Percentiles rank a stretch among this genome's conserved stretches.
Conservation (phyloP, 2,329 filamentous ascomycete species). For the Pseudonectria buxi region DNA sequence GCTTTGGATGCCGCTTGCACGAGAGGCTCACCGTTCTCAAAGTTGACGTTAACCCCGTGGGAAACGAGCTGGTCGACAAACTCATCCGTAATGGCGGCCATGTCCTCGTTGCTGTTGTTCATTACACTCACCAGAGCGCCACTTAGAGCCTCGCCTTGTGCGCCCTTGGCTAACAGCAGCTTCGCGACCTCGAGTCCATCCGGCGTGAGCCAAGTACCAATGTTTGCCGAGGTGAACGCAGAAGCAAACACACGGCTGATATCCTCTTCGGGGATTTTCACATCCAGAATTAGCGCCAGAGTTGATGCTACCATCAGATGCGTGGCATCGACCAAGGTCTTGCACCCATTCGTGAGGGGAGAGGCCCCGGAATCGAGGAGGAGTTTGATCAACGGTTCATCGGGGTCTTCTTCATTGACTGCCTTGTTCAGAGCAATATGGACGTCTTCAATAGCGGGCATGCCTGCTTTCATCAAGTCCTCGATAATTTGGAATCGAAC, state of each 20-base stretch:
- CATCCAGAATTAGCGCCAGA: slow-evolving; percentile 36
- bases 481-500: slow-evolving; percentile 41
- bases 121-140: slow-evolving; percentile 41
- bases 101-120: slow-evolving; percentile 33
- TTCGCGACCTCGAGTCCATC: slow-evolving; percentile 40
- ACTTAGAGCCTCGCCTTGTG: slow-evolving; percentile 38
- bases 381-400: slow-evolving; percentile 39
- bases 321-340: slow-evolving; percentile 44
- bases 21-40: slow-evolving; percentile 47
- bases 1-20: slow-evolving; percentile 47
- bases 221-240: slow-evolving; percentile 36
- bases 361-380: slow-evolving; percentile 47
- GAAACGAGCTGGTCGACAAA: slow-evolving; percentile 37
- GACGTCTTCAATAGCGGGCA: slow-evolving; percentile 41
- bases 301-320: slow-evolving; percentile 31
- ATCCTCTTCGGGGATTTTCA: slow-evolving; percentile 35
- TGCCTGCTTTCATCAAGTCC: slow-evolving; percentile 46
- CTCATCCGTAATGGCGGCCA: slow-evolving; percentile 32
- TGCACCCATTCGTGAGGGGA: slow-evolving; percentile 43
- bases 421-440: slow-evolving; percentile 44
- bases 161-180: slow-evolving; percentile 43
- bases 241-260: slow-evolving; percentile 39
- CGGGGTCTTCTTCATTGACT: slow-evolving; percentile 46
- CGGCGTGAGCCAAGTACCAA: slow-evolving; percentile 39
- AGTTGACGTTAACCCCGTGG: slow-evolving; percentile 41